A percentile compares a stretch with the other conserved stretches of the same genome.
These are phyloP conservation scores for Phaeotremella skinneri DNA, from an alignment of 768 basidiomycete species.

Conservation along the genomic window DNA sequence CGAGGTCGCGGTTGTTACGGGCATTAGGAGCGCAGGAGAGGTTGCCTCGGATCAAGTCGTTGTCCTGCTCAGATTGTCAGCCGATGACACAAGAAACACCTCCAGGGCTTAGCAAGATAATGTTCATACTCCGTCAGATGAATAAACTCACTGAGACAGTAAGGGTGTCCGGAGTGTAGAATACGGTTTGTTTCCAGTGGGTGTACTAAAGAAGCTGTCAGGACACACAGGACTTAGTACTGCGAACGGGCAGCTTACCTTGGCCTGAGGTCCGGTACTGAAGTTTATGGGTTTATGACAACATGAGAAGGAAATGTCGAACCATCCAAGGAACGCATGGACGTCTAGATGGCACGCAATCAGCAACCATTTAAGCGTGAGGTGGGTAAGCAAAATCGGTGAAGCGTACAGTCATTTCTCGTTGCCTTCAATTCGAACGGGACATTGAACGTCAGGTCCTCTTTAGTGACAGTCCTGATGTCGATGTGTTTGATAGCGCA, in stretches of 20 bases:
- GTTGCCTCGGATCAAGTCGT: constrained; percentile 69
- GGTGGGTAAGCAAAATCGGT: not conserved
- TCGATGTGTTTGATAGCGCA: constrained; percentile 90
- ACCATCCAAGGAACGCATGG: constrained; percentile 99
- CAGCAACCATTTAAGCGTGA: not conserved
- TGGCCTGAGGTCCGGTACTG: constrained; percentile 95
- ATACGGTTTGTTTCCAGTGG: constrained; percentile 73
- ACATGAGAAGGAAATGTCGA: constrained; percentile 91
- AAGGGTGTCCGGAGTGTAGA: constrained; percentile 70
- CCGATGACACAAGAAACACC: not conserved
- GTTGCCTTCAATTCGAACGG: constrained; percentile 78
- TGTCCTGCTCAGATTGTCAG: constrained; percentile 54
- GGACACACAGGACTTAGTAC: not conserved
- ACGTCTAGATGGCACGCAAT: constrained; percentile 60
- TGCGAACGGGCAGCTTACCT: constrained; percentile 58
- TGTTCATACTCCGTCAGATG: not conserved
- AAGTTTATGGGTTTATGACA: constrained; percentile 95
- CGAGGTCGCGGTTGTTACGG: constrained; percentile 91
- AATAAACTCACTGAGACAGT: constrained; percentile 47
- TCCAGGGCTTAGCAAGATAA: not conserved
- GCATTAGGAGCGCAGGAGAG: constrained; percentile 82
- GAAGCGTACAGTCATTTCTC: constrained; percentile 81
- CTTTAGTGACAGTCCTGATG: constrained; percentile 85
- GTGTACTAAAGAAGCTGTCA: constrained; percentile 47
- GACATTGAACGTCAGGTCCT: constrained; percentile 82